Conservation (phyloP, 768 basidiomycete species). For the Lentinula detonsa region DNA sequence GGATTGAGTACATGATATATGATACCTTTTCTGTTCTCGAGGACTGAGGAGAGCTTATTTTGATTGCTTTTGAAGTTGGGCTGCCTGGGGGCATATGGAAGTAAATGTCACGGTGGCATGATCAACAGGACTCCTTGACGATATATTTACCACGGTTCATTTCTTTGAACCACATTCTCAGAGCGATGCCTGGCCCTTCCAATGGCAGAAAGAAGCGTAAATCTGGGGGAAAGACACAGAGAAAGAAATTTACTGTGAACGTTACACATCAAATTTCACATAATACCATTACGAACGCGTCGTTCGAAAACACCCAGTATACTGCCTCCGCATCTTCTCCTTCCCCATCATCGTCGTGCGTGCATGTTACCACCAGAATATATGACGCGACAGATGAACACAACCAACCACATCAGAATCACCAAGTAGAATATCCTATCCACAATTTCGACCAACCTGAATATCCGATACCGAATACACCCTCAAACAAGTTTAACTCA, state of each 20-base stretch:
- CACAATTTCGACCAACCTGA: neutral
- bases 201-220: conserved; percentile 9
- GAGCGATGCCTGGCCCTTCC: conserved; percentile 9
- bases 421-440: neutral
- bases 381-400: neutral
- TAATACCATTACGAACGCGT: neutral
- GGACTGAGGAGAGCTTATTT: neutral
- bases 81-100: no score
- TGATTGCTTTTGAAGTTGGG: neutral
- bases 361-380: neutral
- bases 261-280: neutral
- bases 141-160: conserved; percentile 4
- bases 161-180: neutral
- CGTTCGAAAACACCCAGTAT: neutral
- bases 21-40: neutral
- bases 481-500: neutral
- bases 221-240: conserved; percentile 3
- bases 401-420: neutral
- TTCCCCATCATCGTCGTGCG: neutral
- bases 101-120: conserved; percentile 1
- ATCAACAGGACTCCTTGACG: neutral
- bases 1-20: neutral
- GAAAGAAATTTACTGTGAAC: neutral
- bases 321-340: neutral
- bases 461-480: neutral